phyloP scores from a whole-genome alignment of 75 land plant genomes.

The Cryptomeria japonica region DNA sequence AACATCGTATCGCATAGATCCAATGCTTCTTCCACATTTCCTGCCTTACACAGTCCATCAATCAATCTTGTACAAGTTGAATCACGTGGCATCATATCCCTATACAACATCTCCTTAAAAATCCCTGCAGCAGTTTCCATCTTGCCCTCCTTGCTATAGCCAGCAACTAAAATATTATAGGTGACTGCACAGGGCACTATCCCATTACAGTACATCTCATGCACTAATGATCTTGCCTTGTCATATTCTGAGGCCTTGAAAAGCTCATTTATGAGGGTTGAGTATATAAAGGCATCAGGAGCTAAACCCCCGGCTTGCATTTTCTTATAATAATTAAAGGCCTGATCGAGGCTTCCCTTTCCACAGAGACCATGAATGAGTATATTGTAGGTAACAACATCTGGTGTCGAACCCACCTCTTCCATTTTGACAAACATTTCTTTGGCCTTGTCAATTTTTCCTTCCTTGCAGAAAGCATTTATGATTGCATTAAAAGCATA shows the following conservation, averaged over 20 bases:
- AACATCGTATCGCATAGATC: neutral
- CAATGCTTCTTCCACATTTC: slow-evolving; percentile 13
- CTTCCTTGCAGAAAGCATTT: slow-evolving; percentile 34
- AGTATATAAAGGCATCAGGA: slow-evolving; percentile 40
- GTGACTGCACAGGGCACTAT: slow-evolving; percentile 13
- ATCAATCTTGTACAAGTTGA: slow-evolving; percentile 1
- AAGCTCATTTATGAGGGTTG: slow-evolving; percentile 37
- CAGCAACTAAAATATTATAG: slow-evolving; percentile 10
- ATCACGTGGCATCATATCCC: neutral
- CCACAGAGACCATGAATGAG: slow-evolving; percentile 46
- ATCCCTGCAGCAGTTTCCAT: neutral
- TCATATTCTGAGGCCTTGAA: slow-evolving; percentile 10
- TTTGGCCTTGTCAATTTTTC: slow-evolving; percentile 43
- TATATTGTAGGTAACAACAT: slow-evolving; percentile 43
- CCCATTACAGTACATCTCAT: slow-evolving; percentile 11
- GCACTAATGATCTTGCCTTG: slow-evolving; percentile 5
- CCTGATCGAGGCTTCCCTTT: slow-evolving; percentile 15
- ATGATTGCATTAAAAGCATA: slow-evolving; percentile 43
- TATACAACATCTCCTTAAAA: neutral
- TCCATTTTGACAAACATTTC: slow-evolving; percentile 45
- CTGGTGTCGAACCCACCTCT: slow-evolving; percentile 32
- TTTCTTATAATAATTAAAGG: slow-evolving; percentile 27
- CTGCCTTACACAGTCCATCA: slow-evolving; percentile 9
- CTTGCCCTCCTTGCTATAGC: slow-evolving; percentile 3
- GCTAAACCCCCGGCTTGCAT: slow-evolving; percentile 39